Percentiles rank a stretch among this genome's conserved stretches.
These are phyloP conservation scores for Parafenestella ontariensis DNA, from an alignment of 2,329 filamentous ascomycete genomes.

Conservation along the genomic window DNA sequence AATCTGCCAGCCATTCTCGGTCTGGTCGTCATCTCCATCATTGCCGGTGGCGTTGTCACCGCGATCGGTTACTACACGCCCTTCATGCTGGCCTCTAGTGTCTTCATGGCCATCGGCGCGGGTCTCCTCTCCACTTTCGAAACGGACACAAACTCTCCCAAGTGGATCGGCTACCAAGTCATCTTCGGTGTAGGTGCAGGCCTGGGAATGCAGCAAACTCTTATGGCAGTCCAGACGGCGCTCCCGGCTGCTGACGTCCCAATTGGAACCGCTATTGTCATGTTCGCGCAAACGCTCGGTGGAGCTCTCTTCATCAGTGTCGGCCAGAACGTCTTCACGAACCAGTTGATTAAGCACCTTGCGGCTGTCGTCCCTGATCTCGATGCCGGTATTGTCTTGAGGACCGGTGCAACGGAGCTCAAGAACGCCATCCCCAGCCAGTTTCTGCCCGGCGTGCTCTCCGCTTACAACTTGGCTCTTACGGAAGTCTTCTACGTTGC, in stretches of 20 bases:
- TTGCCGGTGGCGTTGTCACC: slow-evolving; percentile 50
- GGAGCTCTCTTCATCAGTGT: slow-evolving; percentile 59
- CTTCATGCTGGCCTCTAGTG: slow-evolving; percentile 53
- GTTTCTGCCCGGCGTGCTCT: slow-evolving; percentile 61
- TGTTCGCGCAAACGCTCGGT: slow-evolving; percentile 57
- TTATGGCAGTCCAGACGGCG: slow-evolving; percentile 55
- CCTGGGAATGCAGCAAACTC: slow-evolving; percentile 57
- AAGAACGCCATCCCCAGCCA: slow-evolving; percentile 58
- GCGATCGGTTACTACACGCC: slow-evolving; percentile 58
- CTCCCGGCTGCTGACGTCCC: slow-evolving; percentile 53
- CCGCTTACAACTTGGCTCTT: slow-evolving; percentile 70
- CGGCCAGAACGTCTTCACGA: slow-evolving; percentile 59
- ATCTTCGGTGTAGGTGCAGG: slow-evolving; percentile 54
- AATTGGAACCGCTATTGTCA: slow-evolving; percentile 57
- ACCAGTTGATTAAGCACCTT: slow-evolving; percentile 55
- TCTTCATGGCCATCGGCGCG: slow-evolving; percentile 56
- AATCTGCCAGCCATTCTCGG: slow-evolving; percentile 57
- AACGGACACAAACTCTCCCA: slow-evolving; percentile 44
- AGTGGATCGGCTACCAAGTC: slow-evolving; percentile 52
- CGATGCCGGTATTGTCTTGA: slow-evolving; percentile 52
- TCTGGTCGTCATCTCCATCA: slow-evolving; percentile 53
- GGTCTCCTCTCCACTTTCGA: slow-evolving; percentile 56
- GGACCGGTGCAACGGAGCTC: slow-evolving; percentile 66
- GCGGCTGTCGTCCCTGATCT: slow-evolving; percentile 49
- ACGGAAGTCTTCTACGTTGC: slow-evolving; percentile 67